A percentile compares a stretch with the other conserved stretches of the same genome.
phyloP scores from a whole-genome alignment of 1,284 basidiomycete species.

The Moniliophthora roreri region DNA sequence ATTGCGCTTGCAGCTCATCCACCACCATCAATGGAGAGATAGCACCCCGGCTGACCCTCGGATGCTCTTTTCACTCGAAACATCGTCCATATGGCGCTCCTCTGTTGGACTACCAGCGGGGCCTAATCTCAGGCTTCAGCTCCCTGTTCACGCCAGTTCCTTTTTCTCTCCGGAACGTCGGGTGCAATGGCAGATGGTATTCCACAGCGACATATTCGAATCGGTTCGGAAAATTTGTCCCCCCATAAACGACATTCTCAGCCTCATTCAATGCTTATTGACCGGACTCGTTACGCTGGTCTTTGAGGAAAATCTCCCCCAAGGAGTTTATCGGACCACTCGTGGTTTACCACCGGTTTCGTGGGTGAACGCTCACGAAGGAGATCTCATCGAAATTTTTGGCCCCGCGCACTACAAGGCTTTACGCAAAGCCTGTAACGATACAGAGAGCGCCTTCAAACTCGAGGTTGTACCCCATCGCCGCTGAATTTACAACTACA shows the following conservation, averaged over 20 bases:
- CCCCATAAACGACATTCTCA: slow-evolving; percentile 74
- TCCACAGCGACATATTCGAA: slow-evolving; percentile 79
- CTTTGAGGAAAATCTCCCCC: slow-evolving; percentile 67
- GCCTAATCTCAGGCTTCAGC: slow-evolving; percentile 67
- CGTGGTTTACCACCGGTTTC: slow-evolving; percentile 73
- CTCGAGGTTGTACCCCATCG: slow-evolving; percentile 54
- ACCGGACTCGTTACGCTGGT: slow-evolving; percentile 77
- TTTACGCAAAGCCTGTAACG: slow-evolving; percentile 67
- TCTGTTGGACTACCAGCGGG: slow-evolving; percentile 71
- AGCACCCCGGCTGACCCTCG: slow-evolving; percentile 57
- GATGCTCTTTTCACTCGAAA: slow-evolving; percentile 76
- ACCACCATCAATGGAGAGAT: slow-evolving; percentile 68
- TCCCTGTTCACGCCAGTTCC: slow-evolving; percentile 74
- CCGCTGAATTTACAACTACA: slow-evolving; percentile 26
- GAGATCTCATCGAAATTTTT: slow-evolving; percentile 65
- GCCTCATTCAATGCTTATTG: slow-evolving; percentile 76
- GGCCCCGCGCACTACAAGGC: slow-evolving; percentile 69
- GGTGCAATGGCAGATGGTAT: slow-evolving; percentile 86
- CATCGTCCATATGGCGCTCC: slow-evolving; percentile 73
- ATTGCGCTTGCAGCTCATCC: slow-evolving; percentile 61
- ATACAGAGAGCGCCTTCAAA: slow-evolving; percentile 69
- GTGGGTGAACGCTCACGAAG: slow-evolving; percentile 71
- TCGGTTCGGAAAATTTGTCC: slow-evolving; percentile 74
- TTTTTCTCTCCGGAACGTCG: slow-evolving; percentile 81
- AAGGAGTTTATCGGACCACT: slow-evolving; percentile 68